A percentile compares a stretch with the other conserved stretches of the same genome.
These are phyloP conservation scores for Sporothrix pseudoabietina DNA, from an alignment of 2,329 filamentous ascomycete genomes.

Conservation along the genomic window DNA sequence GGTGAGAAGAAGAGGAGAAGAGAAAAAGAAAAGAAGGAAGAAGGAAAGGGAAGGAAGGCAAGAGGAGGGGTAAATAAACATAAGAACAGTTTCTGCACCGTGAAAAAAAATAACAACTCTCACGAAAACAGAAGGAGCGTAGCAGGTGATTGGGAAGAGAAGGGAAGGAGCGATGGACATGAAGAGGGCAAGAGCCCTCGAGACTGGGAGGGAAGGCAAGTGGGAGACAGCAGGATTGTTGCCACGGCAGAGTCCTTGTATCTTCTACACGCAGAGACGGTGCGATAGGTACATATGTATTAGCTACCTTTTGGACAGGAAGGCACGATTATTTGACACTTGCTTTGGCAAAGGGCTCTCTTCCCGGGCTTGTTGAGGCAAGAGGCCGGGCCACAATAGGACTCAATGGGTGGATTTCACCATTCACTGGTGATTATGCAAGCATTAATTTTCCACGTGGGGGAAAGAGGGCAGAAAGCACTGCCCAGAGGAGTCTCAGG, in stretches of 20 bases:
- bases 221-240: not conserved
- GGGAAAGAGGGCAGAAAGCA: not conserved
- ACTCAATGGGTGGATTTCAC: not conserved
- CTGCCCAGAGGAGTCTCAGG: not conserved
- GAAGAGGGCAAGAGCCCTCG: not conserved
- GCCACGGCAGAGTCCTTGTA: not conserved
- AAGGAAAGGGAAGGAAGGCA: not conserved
- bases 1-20: not conserved
- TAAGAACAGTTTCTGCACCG: not conserved
- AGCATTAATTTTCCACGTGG: not conserved
- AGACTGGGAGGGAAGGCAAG: not conserved
- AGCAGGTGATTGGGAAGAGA: not conserved
- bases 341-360: not conserved
- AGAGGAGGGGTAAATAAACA: conserved; percentile 6
- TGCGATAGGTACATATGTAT: not conserved
- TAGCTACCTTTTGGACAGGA: not conserved
- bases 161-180: conserved; percentile 10
- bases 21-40: not conserved
- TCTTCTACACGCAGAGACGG: not conserved
- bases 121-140: conserved; percentile 2
- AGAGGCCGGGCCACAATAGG: not conserved
- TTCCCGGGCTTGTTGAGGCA: not conserved
- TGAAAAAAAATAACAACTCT: not conserved
- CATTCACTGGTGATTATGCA: not conserved
- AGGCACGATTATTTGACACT: not conserved